A percentile compares a stretch with the other conserved stretches of the same genome.
These are phyloP conservation scores for Naganishia vishniacii DNA, from an alignment of 768 basidiomycete genomes.

Conservation along the genomic window DNA sequence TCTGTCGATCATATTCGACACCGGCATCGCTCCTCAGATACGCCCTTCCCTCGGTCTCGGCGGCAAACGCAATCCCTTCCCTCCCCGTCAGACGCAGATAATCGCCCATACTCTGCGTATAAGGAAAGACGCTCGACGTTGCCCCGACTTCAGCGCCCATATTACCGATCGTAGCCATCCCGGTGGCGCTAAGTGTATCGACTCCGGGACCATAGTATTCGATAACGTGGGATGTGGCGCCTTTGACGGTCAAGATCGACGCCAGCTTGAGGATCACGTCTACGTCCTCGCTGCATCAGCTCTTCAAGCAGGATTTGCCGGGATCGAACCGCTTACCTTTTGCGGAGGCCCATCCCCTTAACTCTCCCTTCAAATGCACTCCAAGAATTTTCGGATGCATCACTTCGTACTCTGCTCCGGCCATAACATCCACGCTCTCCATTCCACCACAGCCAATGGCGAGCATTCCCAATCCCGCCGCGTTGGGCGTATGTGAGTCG, in stretches of 20 bases:
- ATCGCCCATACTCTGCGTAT: conserved; percentile 28
- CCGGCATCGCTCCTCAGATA: conserved; percentile 24
- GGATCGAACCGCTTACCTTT: not conserved
- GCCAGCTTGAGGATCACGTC: conserved; percentile 30
- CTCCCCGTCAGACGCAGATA: conserved; percentile 24
- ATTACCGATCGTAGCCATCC: conserved; percentile 30
- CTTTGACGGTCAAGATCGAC: conserved; percentile 28
- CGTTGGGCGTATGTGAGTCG: conserved; percentile 30
- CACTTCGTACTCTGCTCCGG: conserved; percentile 27
- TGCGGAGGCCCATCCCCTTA: conserved; percentile 22
- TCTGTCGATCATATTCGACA: conserved; percentile 25
- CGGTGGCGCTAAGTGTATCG: conserved; percentile 20
- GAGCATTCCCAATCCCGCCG: conserved; percentile 29
- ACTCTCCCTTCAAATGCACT: conserved; percentile 23
- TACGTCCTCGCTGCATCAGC: not conserved
- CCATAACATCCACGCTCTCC: conserved; percentile 30
- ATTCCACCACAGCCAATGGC: conserved; percentile 29
- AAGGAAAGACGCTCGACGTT: conserved; percentile 27
- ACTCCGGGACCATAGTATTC: conserved; percentile 28
- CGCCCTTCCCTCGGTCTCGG: not conserved
- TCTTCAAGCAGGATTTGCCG: not conserved
- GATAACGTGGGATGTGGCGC: conserved; percentile 23
- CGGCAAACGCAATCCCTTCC: conserved; percentile 14
- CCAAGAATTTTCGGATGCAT: conserved; percentile 28
- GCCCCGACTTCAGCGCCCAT: conserved; percentile 31